A percentile compares a stretch with the other conserved stretches of the same genome.
Conservation (phyloP, 2,329 filamentous ascomycete genomes). For the Cercospora nicotianae region DNA sequence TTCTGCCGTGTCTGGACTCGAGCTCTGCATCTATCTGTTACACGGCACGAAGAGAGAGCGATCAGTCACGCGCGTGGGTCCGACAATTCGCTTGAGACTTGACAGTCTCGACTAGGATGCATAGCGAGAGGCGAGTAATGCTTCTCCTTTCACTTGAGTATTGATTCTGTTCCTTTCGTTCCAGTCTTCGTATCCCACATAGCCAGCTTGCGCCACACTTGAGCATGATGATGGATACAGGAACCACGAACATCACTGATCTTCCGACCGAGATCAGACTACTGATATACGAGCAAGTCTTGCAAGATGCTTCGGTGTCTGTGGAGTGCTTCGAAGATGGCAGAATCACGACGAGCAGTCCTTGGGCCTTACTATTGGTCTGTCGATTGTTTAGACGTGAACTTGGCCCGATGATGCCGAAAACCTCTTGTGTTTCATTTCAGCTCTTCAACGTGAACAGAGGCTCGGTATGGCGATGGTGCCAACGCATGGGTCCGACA, state of each 20-base stretch:
- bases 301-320: constrained; percentile 4
- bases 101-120: neutral
- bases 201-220: neutral
- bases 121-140: neutral
- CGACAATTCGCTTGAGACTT: neutral
- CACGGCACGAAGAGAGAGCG: neutral
- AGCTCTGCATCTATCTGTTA: constrained; percentile 5
- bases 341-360: neutral
- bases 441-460: neutral
- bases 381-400: neutral
- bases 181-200: neutral
- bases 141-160: neutral
- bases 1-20: constrained; percentile 6
- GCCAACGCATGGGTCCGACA: neutral
- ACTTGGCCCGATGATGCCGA: neutral
- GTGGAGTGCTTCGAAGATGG: neutral
- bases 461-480: neutral
- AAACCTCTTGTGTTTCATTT: neutral
- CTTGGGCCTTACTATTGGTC: neutral
- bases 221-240: neutral
- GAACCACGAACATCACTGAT: neutral
- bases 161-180: neutral
- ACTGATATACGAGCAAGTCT: constrained; percentile 6
- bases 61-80: neutral
- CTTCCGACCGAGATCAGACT: constrained; percentile 9